These are phyloP conservation scores for Pezicula radicicola DNA, from an alignment of 2,329 filamentous ascomycete genomes.

Conservation along the genomic window DNA sequence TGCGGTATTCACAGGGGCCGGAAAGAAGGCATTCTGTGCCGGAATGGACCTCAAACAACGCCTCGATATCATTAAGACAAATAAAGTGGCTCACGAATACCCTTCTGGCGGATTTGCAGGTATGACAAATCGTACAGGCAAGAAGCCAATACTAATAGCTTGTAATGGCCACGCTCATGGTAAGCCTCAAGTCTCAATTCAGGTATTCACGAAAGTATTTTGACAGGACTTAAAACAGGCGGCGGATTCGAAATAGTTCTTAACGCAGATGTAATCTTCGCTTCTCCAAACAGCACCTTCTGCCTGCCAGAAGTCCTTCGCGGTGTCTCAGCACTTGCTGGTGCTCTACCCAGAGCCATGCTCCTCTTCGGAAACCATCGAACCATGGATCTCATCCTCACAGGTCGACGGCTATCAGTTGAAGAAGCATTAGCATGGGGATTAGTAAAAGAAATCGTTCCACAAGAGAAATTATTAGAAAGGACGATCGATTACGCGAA, in stretches of 20 bases:
- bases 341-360: slow-evolving; percentile 38
- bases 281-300: slow-evolving; percentile 47
- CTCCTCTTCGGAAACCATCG: slow-evolving; percentile 31
- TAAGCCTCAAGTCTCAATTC: too few species aligned
- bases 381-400: slow-evolving; percentile 31
- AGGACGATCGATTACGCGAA: slow-evolving; percentile 28
- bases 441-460: slow-evolving; percentile 12
- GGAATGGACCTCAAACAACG: slow-evolving; percentile 40
- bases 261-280: slow-evolving; percentile 48
- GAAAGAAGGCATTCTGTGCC: slow-evolving; percentile 52
- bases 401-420: slow-evolving; percentile 20
- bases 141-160: slow-evolving; percentile 57
- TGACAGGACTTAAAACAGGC: slow-evolving; percentile 24
- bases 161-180: slow-evolving; percentile 51
- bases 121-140: slow-evolving; percentile 50
- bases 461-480: slow-evolving; percentile 22
- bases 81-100: too few species aligned
- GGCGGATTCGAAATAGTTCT: slow-evolving; percentile 50
- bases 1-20: slow-evolving; percentile 48
- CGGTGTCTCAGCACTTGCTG: slow-evolving; percentile 55
- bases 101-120: slow-evolving; percentile 44
- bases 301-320: slow-evolving; percentile 54
- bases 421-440: slow-evolving; percentile 25
- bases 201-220: too few species aligned
- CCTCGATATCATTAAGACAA: too few species aligned